phyloP scores from a whole-genome alignment of 2,329 filamentous ascomycete genomes.

The Canariomyces notabilis region DNA sequence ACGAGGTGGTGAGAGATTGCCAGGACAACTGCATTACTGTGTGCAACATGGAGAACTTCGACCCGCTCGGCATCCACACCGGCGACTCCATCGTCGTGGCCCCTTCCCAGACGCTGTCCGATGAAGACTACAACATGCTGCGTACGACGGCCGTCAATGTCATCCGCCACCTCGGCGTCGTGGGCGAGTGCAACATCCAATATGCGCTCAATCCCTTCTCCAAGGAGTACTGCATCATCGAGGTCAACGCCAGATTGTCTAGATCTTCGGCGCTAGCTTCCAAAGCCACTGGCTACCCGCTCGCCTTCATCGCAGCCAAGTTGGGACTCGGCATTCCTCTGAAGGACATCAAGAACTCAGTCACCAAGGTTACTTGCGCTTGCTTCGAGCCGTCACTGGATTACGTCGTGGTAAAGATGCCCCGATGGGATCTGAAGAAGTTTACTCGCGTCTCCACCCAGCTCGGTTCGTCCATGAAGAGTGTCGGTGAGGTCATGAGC shows the following conservation, averaged over 20 bases:
- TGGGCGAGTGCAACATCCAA: constrained; percentile 98
- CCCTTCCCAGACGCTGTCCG: constrained; percentile 91
- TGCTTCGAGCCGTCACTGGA: constrained; percentile 98
- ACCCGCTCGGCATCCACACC: constrained; percentile 95
- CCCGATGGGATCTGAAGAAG: constrained; percentile 97
- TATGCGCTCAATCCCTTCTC: constrained; percentile 96
- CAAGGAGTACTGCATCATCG: constrained; percentile 96
- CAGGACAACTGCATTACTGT: constrained; percentile 99
- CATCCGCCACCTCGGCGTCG: constrained; percentile 92
- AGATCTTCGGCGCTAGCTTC: constrained; percentile 92
- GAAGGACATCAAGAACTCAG: constrained; percentile 93
- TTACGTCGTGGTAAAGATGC: constrained; percentile 98
- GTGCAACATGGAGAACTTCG: constrained; percentile 99
- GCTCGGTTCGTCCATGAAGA: constrained; percentile 98
- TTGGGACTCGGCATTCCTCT: constrained; percentile 89
- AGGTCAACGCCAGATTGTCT: constrained; percentile 95
- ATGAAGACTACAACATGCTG: constrained; percentile 99
- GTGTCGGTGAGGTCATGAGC: constrained; percentile 97
- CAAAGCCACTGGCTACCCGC: constrained; percentile 92
- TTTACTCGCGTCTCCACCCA: constrained; percentile 95
- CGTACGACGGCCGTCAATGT: constrained; percentile 95
- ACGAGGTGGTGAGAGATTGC: constrained; percentile 93
- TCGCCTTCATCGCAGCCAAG: constrained; percentile 96
- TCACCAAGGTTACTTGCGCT: constrained; percentile 91
- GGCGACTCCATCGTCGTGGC: constrained; percentile 98